Percentiles rank a stretch among this genome's conserved stretches.
phyloP scores from a whole-genome alignment of 1,284 basidiomycete species.

The Pulchroboletus neoregius region DNA sequence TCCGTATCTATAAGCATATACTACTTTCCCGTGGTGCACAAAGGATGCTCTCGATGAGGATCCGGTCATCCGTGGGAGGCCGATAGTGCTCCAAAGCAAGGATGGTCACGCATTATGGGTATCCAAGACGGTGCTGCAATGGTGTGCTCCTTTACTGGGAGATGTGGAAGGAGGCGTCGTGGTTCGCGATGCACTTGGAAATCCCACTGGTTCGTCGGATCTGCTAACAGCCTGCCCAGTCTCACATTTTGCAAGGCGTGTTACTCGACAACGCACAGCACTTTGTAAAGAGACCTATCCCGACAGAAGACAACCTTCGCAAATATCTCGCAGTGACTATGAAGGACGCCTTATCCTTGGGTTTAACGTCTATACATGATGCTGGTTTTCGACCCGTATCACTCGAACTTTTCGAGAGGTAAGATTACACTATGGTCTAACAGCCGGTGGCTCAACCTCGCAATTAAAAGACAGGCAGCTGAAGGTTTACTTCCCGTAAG shows the following conservation, averaged over 20 bases:
- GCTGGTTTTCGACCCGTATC: conserved; percentile 70
- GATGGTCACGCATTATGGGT: conserved; percentile 92
- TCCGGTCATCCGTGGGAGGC: conserved; percentile 60
- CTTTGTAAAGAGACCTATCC: conserved; percentile 56
- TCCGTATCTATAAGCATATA: background rate
- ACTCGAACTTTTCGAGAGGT: conserved; percentile 73
- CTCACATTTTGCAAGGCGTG: conserved; percentile 43
- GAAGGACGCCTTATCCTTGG: conserved; percentile 62
- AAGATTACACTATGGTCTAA: conserved; percentile 6
- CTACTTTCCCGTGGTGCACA: background rate
- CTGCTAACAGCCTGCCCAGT: background rate
- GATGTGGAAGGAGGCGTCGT: conserved; percentile 79
- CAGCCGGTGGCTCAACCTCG: background rate
- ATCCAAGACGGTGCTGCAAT: conserved; percentile 56
- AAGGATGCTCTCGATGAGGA: conserved; percentile 74
- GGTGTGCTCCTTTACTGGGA: conserved; percentile 59
- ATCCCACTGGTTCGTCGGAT: conserved; percentile 64
- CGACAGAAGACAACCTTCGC: conserved; percentile 61
- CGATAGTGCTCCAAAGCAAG: conserved; percentile 75
- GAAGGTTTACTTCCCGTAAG: conserved; percentile 59
- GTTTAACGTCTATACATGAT: conserved; percentile 82
- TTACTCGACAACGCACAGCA: conserved; percentile 72
- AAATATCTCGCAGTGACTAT: conserved; percentile 63
- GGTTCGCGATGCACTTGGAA: conserved; percentile 60
- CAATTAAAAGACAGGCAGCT: conserved; percentile 47